A percentile compares a stretch with the other conserved stretches of the same genome.
phyloP scores from a whole-genome alignment of 345 rosid species.

The Firmiana major region DNA sequence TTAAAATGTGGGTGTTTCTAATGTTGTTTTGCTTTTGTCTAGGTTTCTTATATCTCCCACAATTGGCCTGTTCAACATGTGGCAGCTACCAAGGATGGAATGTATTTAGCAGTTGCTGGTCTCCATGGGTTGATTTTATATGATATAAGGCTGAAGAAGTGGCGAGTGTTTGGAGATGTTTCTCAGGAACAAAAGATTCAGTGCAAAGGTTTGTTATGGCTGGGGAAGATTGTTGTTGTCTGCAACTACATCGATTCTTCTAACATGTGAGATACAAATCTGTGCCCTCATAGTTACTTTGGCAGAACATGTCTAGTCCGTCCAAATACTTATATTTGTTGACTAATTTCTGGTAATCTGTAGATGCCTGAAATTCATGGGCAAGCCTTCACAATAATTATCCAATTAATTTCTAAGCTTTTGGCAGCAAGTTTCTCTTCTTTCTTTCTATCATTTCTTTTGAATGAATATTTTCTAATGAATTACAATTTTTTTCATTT shows the following conservation, averaged over 20 bases:
- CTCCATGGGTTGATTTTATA: conserved; percentile 86
- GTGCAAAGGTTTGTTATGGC: conserved; percentile 94
- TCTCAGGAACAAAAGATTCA: conserved; percentile 93
- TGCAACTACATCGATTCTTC: conserved; percentile 85
- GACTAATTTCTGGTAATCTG: neutral
- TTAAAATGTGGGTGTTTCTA: conserved; percentile 23
- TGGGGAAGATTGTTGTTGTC: conserved; percentile 87
- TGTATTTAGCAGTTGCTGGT: conserved; percentile 94
- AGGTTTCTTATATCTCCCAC: conserved; percentile 87
- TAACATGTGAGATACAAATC: conserved; percentile 54
- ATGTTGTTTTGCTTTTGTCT: conserved; percentile 29
- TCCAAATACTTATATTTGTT: neutral
- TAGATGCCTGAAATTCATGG: neutral
- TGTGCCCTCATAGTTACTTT: conserved; percentile 8
- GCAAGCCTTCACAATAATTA: neutral
- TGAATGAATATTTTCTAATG: neutral
- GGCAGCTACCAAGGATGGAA: conserved; percentile 96
- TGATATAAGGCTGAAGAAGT: conserved; percentile 74
- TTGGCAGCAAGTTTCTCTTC: conserved; percentile 1
- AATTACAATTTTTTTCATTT: neutral
- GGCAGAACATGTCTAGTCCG: neutral
- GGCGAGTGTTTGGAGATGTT: conserved; percentile 96
- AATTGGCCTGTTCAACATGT: conserved; percentile 99
- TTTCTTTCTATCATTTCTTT: neutral
- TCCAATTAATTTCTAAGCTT: neutral